Conservation (phyloP, 2,329 filamentous ascomycete genomes). For the Sporothrix mexicana region DNA sequence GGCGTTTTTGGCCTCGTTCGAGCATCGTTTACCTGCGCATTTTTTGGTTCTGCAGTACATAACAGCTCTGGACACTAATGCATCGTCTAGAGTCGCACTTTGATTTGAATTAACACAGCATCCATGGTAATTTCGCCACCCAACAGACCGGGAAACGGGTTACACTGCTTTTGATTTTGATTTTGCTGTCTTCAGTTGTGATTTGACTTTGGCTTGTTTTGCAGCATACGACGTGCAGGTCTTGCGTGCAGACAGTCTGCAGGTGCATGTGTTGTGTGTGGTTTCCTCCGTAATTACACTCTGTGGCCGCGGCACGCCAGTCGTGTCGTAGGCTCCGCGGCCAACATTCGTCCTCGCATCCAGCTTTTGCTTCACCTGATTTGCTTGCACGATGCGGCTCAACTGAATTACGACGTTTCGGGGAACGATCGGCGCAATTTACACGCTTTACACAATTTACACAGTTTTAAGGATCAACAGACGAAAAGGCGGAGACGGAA, state of each 20-base stretch:
- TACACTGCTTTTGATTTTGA: slow-evolving; percentile 9
- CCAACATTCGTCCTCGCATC: background rate
- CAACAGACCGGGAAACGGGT: slow-evolving; percentile 4
- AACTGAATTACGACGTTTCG: background rate
- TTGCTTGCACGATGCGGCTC: slow-evolving; percentile 7
- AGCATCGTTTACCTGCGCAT: slow-evolving; percentile 11
- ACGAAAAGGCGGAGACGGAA: too few relatives aligned
- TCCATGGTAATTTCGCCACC: slow-evolving; percentile 2
- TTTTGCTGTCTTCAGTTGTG: background rate
- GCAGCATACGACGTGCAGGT: background rate
- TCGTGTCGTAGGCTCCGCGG: slow-evolving; percentile 15
- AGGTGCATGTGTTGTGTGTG: too few relatives aligned
- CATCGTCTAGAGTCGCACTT: background rate
- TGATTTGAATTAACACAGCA: background rate
- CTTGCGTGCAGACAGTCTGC: background rate
- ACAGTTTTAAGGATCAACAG: too few relatives aligned
- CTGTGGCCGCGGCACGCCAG: background rate
- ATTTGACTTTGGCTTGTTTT: background rate
- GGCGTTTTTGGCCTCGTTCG: slow-evolving; percentile 2
- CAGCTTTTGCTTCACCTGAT: background rate
- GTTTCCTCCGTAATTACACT: too few relatives aligned
- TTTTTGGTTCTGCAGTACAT: background rate
- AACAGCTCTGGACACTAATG: background rate
- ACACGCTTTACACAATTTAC: background rate
- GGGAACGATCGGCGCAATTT: background rate